Evolutionary conservation across 495 filamentous ascomycete species (phyloP).

Genomic region (Neurospora sp.): DNA sequence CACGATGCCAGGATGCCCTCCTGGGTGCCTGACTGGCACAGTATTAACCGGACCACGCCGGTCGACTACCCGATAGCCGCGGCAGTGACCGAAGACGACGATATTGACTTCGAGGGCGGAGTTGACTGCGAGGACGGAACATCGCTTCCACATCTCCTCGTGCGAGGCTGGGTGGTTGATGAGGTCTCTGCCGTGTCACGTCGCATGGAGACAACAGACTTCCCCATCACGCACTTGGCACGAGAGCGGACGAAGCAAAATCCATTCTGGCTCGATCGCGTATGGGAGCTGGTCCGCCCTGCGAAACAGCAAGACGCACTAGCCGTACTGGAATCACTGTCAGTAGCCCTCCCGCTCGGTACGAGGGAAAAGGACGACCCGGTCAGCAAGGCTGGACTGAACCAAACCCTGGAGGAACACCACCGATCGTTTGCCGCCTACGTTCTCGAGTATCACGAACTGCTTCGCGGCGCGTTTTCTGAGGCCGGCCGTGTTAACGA

Average conservation of each 20-base stretch:
- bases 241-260: constrained; percentile 8
- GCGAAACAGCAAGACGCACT: background rate
- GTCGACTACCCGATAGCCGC: constrained; percentile 1
- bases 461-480: background rate
- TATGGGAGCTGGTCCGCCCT: constrained; percentile 5
- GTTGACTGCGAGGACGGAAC: background rate
- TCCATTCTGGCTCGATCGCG: constrained; percentile 12
- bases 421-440: constrained; percentile 9
- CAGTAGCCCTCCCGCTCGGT: constrained; percentile 7
- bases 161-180: constrained; percentile 10
- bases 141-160: constrained; percentile 6
- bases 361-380: constrained; percentile 1
- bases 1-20: constrained; percentile 9
- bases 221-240: constrained; percentile 8
- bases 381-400: constrained; percentile 1
- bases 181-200: constrained; percentile 6
- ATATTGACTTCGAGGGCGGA: constrained; percentile 1
- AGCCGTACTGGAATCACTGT: constrained; percentile 6
- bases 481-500: background rate
- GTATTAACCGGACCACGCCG: constrained; percentile 13
- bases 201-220: constrained; percentile 13
- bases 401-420: constrained; percentile 6
- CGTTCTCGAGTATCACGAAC: constrained; percentile 10
- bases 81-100: background rate
- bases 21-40: constrained; percentile 15